Percentiles rank a stretch among this genome's conserved stretches.
These are phyloP conservation scores for Geotrichum macrosporum DNA, from an alignment of 1,139 yeast genomes.

Conservation along the genomic window DNA sequence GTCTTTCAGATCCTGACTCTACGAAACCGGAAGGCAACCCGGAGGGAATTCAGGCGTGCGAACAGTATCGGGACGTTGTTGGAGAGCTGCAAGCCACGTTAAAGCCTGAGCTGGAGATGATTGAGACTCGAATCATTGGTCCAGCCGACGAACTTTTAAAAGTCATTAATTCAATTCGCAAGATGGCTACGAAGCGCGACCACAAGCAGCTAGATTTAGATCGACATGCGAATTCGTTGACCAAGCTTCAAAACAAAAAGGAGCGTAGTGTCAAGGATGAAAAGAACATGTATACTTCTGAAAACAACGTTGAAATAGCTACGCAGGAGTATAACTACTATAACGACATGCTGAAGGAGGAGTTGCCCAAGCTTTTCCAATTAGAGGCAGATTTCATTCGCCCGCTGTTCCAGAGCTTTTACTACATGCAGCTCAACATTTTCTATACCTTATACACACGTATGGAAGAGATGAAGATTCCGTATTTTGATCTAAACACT, in stretches of 20 bases:
- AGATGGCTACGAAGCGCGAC: slow-evolving; percentile 91
- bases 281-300: slow-evolving; percentile 80
- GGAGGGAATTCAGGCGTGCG: slow-evolving; percentile 91
- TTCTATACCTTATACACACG: slow-evolving; percentile 85
- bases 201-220: slow-evolving; percentile 95
- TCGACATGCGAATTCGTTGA: slow-evolving; percentile 65
- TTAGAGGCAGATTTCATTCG: slow-evolving; percentile 88
- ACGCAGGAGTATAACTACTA: slow-evolving; percentile 94
- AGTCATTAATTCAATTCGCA: slow-evolving; percentile 75
- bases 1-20: slow-evolving; percentile 82
- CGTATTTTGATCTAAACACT: slow-evolving; percentile 80
- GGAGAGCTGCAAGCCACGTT: slow-evolving; percentile 77
- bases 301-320: slow-evolving; percentile 84
- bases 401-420: slow-evolving; percentile 88
- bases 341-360: slow-evolving; percentile 87
- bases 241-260: slow-evolving; percentile 73
- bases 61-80: slow-evolving; percentile 83
- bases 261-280: slow-evolving; percentile 85
- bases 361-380: slow-evolving; percentile 78
- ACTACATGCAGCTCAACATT: slow-evolving; percentile 95
- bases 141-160: slow-evolving; percentile 90
- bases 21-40: slow-evolving; percentile 89
- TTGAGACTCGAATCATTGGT: slow-evolving; percentile 79
- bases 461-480: slow-evolving; percentile 95
- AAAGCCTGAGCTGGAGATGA: slow-evolving; percentile 89